phyloP scores from a whole-genome alignment of 2,329 filamentous ascomycete genomes.

The Trichophyton schoenleinii region DNA sequence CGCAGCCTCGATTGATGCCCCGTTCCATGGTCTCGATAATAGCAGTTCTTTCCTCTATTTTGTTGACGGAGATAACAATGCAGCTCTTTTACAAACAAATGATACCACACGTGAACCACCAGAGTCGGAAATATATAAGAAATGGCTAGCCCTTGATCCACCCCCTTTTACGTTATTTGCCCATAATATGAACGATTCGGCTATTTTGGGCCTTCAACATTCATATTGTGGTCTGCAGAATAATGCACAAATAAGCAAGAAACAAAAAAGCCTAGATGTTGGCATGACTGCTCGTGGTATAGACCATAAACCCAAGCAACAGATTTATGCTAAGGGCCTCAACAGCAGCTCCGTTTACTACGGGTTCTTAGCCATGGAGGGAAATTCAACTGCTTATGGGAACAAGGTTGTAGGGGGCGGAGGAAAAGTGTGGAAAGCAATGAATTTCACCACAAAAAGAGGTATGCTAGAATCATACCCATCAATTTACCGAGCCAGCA shows the following conservation, averaged over 20 bases:
- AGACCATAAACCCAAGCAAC: conserved; percentile 62
- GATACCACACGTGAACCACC: conserved; percentile 49
- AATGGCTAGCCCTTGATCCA: conserved; percentile 45
- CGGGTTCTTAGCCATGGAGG: conserved; percentile 56
- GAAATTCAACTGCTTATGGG: conserved; percentile 43
- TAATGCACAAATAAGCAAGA: conserved; percentile 52
- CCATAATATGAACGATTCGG: conserved; percentile 44
- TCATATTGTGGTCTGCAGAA: conserved; percentile 72
- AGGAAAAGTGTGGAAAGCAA: conserved; percentile 58
- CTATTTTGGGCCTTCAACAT: conserved; percentile 56
- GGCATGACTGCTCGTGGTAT: conserved; percentile 57
- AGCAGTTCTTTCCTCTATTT: conserved; percentile 52
- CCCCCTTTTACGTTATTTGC: conserved; percentile 69
- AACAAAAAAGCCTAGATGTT: conserved; percentile 45
- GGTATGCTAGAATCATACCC: conserved; percentile 38
- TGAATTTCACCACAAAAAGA: conserved; percentile 65
- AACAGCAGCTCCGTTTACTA: conserved; percentile 59
- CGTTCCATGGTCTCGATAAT: conserved; percentile 52
- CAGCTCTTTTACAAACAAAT: conserved; percentile 66
- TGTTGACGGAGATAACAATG: conserved; percentile 71
- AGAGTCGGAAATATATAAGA: conserved; percentile 37
- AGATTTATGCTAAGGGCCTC: conserved; percentile 71
- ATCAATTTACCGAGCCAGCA: background rate
- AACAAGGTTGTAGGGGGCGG: conserved; percentile 54
- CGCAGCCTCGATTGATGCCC: conserved; percentile 66